Evolutionary conservation across 2,329 filamentous ascomycete species (phyloP), one percentile per base, ranked within the genome.

Genomic region (Macrophomina tecta): DNA sequence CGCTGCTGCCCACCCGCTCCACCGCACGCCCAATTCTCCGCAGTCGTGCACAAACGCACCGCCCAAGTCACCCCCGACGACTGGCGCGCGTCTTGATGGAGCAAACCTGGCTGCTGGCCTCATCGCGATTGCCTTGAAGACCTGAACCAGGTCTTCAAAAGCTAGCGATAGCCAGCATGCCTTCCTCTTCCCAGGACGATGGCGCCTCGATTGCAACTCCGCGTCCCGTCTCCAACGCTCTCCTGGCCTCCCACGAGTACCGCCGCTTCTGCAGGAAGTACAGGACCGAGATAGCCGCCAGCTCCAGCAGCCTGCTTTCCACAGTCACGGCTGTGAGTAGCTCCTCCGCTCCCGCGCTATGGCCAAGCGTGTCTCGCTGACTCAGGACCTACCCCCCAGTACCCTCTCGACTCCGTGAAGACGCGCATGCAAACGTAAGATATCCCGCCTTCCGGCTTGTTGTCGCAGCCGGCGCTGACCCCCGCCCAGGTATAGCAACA

Each of bases 361-460:
- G 52, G 34, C 52, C 40, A 12, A 48, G 46, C 34, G 5, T 8
- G 5, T 16, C 32, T 23, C 28, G 65, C 75, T 78, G 52, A 78
- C 67, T 5, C 56, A 38, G 45, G 65, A 40, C 9, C 60, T 23
- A 23, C 14, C 58, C 68, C 64, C 28, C 63, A 85, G 82, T 96
- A 94, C 76, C 92, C 92, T 28, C 87, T 96, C 72, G 92, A 96
- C 78, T 94, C 92, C 73, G 90, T 94, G 77, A 96, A 96, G 83
- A 94, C 91, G 66, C 91, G 92, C 74, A 92, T 95, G 88, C 92
- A 96, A 82, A 91, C 91, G 71, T 81, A 78, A 69, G 79, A 58
- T 23, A n/a, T 40, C 56, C 51, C 32, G 30, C 32, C 12, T 45
- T 38, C 14, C 40, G 32, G 32, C 36, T 32, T n/a, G 7, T 38